Evolutionary conservation across 306 rosid genomes (phyloP).

Genomic region (Comarum palustre): DNA sequence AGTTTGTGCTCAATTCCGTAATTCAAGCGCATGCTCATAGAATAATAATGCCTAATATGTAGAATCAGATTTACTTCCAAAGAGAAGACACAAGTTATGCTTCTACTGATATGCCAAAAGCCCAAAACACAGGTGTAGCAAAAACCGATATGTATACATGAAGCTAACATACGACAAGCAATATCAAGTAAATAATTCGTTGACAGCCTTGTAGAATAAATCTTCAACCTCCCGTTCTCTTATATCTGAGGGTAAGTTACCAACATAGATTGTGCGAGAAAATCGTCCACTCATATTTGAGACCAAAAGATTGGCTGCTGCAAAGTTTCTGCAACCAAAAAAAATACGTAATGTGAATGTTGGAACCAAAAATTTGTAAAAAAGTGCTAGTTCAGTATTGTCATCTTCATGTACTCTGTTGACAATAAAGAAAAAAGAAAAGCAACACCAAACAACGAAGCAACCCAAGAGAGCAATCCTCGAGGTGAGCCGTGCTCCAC

Average conservation of each 20-base stretch:
- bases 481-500: slow-evolving; percentile 99
- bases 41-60: not conserved
- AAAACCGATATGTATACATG: not conserved
- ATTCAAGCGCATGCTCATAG: not conserved
- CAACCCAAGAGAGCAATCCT: slow-evolving; percentile 99
- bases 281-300: slow-evolving; percentile 91
- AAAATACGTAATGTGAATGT: slow-evolving; percentile 26
- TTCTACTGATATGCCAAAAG: not conserved
- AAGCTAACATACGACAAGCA: not conserved
- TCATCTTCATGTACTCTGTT: slow-evolving; percentile 44
- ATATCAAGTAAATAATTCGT: not conserved
- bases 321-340: slow-evolving; percentile 47
- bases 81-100: not conserved
- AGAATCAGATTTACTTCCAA: not conserved
- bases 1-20: not conserved
- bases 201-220: slow-evolving; percentile 78
- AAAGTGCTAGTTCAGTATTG: slow-evolving; percentile 29
- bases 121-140: not conserved
- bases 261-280: slow-evolving; percentile 98
- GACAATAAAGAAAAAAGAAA: slow-evolving; percentile 54
- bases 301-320: slow-evolving; percentile 17
- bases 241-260: slow-evolving; percentile 92
- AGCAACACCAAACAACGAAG: slow-evolving; percentile 86
- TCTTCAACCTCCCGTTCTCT: slow-evolving; percentile 91
- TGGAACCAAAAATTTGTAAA: slow-evolving; percentile 17